A percentile compares a stretch with the other conserved stretches of the same genome.
Conservation (phyloP, 140 eudicot species). For the Erigeron philadelphicus region DNA sequence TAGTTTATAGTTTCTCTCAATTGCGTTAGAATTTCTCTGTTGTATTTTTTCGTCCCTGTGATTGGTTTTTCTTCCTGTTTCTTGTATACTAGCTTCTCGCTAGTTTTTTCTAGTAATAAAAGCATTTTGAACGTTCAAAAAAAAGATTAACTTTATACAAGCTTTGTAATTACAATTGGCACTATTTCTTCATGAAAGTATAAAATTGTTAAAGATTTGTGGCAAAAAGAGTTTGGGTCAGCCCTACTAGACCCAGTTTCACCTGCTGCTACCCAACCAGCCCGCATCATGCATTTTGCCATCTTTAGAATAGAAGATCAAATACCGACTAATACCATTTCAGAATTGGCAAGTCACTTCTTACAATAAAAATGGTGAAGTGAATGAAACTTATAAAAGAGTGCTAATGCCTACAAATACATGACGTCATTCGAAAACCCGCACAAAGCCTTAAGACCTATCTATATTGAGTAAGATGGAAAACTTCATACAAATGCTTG, state of each 20-base stretch:
- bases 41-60: no score
- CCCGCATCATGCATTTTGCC: not conserved
- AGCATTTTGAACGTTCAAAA: no score
- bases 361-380: not conserved
- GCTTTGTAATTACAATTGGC: no score
- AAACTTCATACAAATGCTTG: not conserved
- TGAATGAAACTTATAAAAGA: not conserved
- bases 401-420: constrained; percentile 7
- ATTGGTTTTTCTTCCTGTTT: no score
- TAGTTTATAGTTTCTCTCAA: no score
- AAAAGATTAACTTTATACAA: no score
- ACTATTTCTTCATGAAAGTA: no score
- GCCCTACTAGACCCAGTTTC: not conserved
- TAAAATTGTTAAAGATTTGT: not conserved
- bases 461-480: constrained; percentile 1
- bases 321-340: not conserved
- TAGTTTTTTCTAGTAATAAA: no score
- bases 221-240: not conserved
- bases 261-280: not conserved
- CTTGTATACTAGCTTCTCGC: no score
- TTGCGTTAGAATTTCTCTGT: no score
- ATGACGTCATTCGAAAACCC: not conserved
- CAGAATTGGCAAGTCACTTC: not conserved
- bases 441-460: constrained; percentile 9
- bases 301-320: not conserved